Conservation (phyloP, 1,139 yeast genomes). For the Yamadazyma sp. region DNA sequence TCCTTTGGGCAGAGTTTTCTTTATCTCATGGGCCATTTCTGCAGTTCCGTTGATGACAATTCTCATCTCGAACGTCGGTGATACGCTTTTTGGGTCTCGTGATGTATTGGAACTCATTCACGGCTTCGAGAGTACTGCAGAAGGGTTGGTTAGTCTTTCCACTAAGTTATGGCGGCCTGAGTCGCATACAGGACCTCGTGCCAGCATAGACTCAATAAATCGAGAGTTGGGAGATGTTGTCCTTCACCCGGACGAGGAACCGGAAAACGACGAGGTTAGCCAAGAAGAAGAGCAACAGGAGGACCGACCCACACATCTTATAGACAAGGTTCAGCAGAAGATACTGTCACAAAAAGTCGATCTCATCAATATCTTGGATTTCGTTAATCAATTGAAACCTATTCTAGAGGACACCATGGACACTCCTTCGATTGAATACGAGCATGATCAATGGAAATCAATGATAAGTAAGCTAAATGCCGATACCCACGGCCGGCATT, state of each 20-base stretch:
- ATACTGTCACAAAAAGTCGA: constrained; percentile 14
- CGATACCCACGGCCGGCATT: not conserved
- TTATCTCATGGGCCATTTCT: constrained; percentile 73
- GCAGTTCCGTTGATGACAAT: constrained; percentile 90
- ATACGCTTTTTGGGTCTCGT: constrained; percentile 44
- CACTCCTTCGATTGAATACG: constrained; percentile 30
- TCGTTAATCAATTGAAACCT: constrained; percentile 25
- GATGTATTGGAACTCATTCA: not conserved
- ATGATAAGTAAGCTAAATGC: constrained; percentile 17
- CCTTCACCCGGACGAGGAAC: not conserved
- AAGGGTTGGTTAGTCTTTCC: not conserved
- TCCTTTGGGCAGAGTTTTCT: constrained; percentile 68
- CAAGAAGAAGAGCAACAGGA: not conserved
- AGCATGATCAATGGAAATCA: constrained; percentile 33
- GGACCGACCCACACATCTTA: not conserved
- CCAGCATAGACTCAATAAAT: constrained; percentile 7
- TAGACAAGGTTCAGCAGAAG: constrained; percentile 1
- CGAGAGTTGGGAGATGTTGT: constrained; percentile 8
- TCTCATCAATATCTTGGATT: constrained; percentile 19
- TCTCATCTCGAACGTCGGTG: constrained; percentile 71
- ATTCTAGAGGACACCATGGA: constrained; percentile 33
- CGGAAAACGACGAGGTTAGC: not conserved
- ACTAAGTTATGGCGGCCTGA: not conserved
- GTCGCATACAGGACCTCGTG: not conserved
- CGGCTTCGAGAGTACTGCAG: not conserved